Evolutionary conservation across 148 eudicot genomes (phyloP).

Genomic region (Rhododendron mucronatum): DNA sequence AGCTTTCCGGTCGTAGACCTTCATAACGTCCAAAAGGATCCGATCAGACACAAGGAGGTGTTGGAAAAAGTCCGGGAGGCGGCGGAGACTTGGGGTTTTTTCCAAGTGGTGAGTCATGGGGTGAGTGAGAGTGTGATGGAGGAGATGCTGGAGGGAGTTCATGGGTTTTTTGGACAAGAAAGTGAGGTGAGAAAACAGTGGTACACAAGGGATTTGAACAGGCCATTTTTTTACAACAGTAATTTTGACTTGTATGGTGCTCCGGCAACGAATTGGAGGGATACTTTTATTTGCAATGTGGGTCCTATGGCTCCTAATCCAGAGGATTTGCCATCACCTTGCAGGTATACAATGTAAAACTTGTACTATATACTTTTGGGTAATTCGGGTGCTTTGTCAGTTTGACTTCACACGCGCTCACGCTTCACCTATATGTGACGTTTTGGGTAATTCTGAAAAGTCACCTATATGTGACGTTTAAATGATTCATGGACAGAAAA

Average conservation of each 20-base stretch:
- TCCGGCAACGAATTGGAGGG: constrained; percentile 37
- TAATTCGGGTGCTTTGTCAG: neutral
- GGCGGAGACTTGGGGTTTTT: neutral
- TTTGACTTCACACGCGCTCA: neutral
- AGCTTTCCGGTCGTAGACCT: neutral
- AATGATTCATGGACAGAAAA: too few relatives aligned
- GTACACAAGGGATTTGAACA: constrained; percentile 1
- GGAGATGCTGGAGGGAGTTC: neutral
- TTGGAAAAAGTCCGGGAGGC: neutral
- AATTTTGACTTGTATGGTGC: constrained; percentile 25
- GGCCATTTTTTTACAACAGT: neutral
- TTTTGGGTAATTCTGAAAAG: too few relatives aligned
- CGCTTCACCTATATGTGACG: neutral
- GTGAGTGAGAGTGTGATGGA: neutral
- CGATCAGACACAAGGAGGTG: neutral
- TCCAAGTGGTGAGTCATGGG: neutral
- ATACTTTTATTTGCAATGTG: constrained; percentile 17
- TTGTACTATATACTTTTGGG: too few relatives aligned
- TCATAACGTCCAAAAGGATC: neutral
- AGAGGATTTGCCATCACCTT: constrained; percentile 18
- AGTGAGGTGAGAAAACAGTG: constrained; percentile 2
- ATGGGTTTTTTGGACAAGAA: constrained; percentile 4
- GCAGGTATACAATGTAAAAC: constrained; percentile 4
- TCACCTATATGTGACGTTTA: too few relatives aligned
- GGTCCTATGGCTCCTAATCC: constrained; percentile 14